Conservation (phyloP, 2,329 filamentous ascomycete genomes). For the Coniochaeta sp. region DNA sequence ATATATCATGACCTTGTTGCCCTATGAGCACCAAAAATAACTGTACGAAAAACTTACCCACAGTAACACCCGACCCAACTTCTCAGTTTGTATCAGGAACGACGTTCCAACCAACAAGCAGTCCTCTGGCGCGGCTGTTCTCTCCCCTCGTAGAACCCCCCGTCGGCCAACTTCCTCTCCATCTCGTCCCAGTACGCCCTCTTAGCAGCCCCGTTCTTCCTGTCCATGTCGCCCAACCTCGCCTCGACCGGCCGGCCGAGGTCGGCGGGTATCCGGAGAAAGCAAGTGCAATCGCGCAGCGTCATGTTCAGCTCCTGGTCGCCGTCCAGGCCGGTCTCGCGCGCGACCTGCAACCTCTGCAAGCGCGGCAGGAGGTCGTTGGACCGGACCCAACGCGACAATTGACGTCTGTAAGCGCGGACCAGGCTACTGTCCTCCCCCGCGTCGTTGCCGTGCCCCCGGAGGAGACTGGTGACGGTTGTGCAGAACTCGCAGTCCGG, state of each 20-base stretch:
- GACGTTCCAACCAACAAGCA: conserved; percentile 15
- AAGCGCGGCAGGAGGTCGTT: conserved; percentile 3
- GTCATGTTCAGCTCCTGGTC: conserved; percentile 61
- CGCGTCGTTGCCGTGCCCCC: neutral
- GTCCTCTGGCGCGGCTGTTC: conserved; percentile 14
- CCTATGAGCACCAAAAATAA: too few relatives aligned
- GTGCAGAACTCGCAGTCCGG: neutral
- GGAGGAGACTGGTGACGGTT: neutral
- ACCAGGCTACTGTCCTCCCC: neutral
- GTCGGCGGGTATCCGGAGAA: conserved; percentile 48
- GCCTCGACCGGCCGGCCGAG: conserved; percentile 34
- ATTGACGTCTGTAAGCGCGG: neutral
- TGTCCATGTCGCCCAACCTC: conserved; percentile 69
- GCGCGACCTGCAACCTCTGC: neutral
- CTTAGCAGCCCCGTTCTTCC: conserved; percentile 63
- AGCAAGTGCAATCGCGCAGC: conserved; percentile 70
- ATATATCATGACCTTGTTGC: too few relatives aligned
- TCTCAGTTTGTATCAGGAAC: neutral
- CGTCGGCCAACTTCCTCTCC: conserved; percentile 55
- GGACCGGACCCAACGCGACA: conserved; percentile 1
- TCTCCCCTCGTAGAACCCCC: conserved; percentile 54
- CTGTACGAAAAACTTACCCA: neutral
- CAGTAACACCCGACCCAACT: neutral
- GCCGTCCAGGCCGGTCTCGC: neutral
- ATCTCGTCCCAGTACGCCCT: conserved; percentile 59